These are phyloP conservation scores for Claviceps digitariae DNA, from an alignment of 2,329 filamentous ascomycete genomes.

Conservation along the genomic window DNA sequence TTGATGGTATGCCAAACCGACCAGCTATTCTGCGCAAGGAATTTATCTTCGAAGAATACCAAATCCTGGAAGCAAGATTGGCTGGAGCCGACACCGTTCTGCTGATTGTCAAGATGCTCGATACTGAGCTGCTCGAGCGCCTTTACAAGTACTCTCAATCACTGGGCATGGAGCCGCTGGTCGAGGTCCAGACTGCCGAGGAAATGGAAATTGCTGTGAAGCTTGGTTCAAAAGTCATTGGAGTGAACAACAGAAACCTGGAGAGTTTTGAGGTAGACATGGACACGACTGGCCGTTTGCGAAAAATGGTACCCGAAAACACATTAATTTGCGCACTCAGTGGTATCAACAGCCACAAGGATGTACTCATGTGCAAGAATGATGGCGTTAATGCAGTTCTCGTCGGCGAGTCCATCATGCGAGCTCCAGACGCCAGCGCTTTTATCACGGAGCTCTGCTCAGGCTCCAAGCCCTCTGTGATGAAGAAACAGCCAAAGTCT, in stretches of 20 bases:
- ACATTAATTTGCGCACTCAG: conserved; percentile 90
- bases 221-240: conserved; percentile 80
- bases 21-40: conserved; percentile 91
- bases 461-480: conserved; percentile 26
- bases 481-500: conserved; percentile 23
- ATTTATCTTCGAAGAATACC: conserved; percentile 96
- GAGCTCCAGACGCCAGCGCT: conserved; percentile 62
- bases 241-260: conserved; percentile 94
- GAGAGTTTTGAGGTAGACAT: conserved; percentile 96
- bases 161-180: conserved; percentile 91
- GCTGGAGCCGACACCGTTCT: conserved; percentile 91
- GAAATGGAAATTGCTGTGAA: conserved; percentile 84
- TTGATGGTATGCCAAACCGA: conserved; percentile 84
- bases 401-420: conserved; percentile 93
- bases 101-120: conserved; percentile 96
- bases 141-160: conserved; percentile 82
- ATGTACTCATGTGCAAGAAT: conserved; percentile 75
- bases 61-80: conserved; percentile 86
- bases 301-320: conserved; percentile 70
- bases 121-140: conserved; percentile 54
- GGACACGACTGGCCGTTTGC: conserved; percentile 75
- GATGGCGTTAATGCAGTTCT: conserved; percentile 88
- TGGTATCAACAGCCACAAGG: conserved; percentile 78
- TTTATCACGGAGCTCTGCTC: conserved; percentile 82
- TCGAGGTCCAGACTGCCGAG: conserved; percentile 88